Evolutionary conservation across 2,329 filamentous ascomycete species (phyloP).

Genomic region (Curvularia verruculosa): DNA sequence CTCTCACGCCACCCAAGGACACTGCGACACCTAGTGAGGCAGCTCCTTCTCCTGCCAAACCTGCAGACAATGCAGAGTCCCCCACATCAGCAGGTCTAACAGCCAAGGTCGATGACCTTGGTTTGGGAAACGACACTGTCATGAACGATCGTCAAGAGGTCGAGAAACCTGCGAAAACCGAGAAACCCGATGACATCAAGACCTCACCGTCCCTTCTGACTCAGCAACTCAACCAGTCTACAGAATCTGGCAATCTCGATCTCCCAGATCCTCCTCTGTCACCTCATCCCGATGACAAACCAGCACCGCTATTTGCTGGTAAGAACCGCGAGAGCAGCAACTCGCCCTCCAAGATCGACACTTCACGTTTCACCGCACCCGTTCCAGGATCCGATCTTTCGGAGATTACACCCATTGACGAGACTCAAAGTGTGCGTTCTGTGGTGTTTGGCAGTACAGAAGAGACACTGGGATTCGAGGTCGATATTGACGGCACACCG

Average conservation of each 20-base stretch:
- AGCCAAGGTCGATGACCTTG: slow-evolving; percentile 62
- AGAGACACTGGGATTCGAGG: slow-evolving; percentile 56
- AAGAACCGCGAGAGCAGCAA: slow-evolving; percentile 44
- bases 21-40: slow-evolving; percentile 26
- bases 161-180: slow-evolving; percentile 25
- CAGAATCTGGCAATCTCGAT: slow-evolving; percentile 35
- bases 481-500: slow-evolving; percentile 68
- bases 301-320: slow-evolving; percentile 67
- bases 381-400: slow-evolving; percentile 39
- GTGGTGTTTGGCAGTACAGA: slow-evolving; percentile 45
- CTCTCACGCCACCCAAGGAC: slow-evolving; percentile 64
- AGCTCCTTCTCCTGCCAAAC: slow-evolving; percentile 28
- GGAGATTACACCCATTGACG: slow-evolving; percentile 48
- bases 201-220: slow-evolving; percentile 50
- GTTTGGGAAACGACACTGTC: slow-evolving; percentile 64
- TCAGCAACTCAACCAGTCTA: slow-evolving; percentile 49
- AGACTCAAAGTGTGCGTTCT: slow-evolving; percentile 42
- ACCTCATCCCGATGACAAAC: slow-evolving; percentile 70
- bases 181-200: slow-evolving; percentile 37
- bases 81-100: slow-evolving; percentile 62
- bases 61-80: slow-evolving; percentile 47
- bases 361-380: slow-evolving; percentile 36
- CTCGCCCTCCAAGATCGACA: slow-evolving; percentile 37
- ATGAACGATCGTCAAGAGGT: slow-evolving; percentile 48
- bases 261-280: slow-evolving; percentile 48